Base-by-base conservation (phyloP, 2,329 filamentous ascomycete species). In the Beauveria scarabaeidicola region DNA sequence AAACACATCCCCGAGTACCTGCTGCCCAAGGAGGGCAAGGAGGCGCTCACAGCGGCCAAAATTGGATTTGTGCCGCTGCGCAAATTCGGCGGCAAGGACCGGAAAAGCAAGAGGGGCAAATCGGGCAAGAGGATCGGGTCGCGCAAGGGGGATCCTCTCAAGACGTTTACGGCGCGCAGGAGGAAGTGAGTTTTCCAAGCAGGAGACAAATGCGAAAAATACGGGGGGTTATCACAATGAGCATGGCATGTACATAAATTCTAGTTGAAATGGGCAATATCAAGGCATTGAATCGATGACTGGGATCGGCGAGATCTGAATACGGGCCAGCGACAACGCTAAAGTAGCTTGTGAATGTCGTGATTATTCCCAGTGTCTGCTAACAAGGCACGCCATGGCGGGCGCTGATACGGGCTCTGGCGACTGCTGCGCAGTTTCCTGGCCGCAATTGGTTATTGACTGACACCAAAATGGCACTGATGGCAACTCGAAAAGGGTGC, bases 1-100 rank as follows among this genome's bases (percentile, higher is more conserved):
- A 95, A 91, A 74, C 90, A 97, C 72, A 89, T 99, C 1, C 94
- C 94, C 0, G 92, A 97, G 51, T 99, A 99, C 70, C 76, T 99
- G 55, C 78, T 99, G 66, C 94, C 94, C 76, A 81, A 73, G 69
- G 91, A 83, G 69, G 87, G 87, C 46, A 88, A 84, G 72, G 87
- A 88, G 68, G 86, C 81, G 0, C 75, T 90, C 57, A 82, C 81
- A 38, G 85, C 58, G 77, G 81, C 83, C 27, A 81, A 90, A 61
- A 79, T 91, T 58, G 90, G 90, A 2, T 94, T 91, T 67, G 90
- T 96, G 38, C 84, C 88, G 0, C 78, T 87, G 64, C 77, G 77
- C 64, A 85, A 83, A 70, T 65, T 70, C 40, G 79, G 79, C 44
- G 77, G 78, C 65, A 80, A 84, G 70, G 77, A 71, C 48, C 76